phyloP scores from a whole-genome alignment of 1,284 basidiomycete species.

The Apiotrichum veenhuisii region DNA sequence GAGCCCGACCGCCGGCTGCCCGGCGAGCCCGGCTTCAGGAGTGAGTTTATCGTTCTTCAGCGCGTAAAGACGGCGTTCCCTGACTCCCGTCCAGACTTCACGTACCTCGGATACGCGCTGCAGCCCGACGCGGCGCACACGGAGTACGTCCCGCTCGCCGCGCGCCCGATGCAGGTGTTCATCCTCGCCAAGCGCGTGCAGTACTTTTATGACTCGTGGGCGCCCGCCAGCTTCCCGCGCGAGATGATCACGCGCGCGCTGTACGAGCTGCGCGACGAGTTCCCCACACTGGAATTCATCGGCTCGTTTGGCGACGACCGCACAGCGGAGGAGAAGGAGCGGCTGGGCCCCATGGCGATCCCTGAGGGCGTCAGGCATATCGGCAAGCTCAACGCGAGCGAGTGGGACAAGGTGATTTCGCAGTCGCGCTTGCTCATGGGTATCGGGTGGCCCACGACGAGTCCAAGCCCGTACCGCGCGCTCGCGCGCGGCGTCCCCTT shows the following conservation, averaged over 20 bases:
- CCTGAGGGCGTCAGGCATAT: slow-evolving; percentile 21
- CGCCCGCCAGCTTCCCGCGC: slow-evolving; percentile 9
- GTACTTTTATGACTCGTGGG: slow-evolving; percentile 19
- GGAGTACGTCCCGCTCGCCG: background rate
- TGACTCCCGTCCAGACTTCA: no score
- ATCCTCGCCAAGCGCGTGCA: slow-evolving; percentile 24
- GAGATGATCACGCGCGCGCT: slow-evolving; percentile 13
- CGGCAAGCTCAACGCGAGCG: slow-evolving; percentile 14
- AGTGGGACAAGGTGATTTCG: slow-evolving; percentile 4
- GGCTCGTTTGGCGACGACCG: slow-evolving; percentile 19
- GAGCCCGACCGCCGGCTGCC: slow-evolving; percentile 1
- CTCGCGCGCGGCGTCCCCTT: slow-evolving; percentile 8
- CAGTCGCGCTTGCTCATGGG: slow-evolving; percentile 22
- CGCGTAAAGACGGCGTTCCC: no score
- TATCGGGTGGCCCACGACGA: slow-evolving; percentile 20
- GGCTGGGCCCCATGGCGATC: slow-evolving; percentile 4
- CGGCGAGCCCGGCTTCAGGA: slow-evolving; percentile 2
- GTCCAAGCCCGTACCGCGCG: slow-evolving; percentile 22
- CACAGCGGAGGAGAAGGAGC: background rate
- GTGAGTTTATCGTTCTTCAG: no score
- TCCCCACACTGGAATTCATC: slow-evolving; percentile 20
- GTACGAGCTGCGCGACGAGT: slow-evolving; percentile 8
- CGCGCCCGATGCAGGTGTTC: slow-evolving; percentile 23
- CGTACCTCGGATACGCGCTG: slow-evolving; percentile 18
- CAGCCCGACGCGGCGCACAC: slow-evolving; percentile 1